Evolutionary conservation across 2,329 filamentous ascomycete genomes (phyloP).

Genomic region (Laburnicola sp.): DNA sequence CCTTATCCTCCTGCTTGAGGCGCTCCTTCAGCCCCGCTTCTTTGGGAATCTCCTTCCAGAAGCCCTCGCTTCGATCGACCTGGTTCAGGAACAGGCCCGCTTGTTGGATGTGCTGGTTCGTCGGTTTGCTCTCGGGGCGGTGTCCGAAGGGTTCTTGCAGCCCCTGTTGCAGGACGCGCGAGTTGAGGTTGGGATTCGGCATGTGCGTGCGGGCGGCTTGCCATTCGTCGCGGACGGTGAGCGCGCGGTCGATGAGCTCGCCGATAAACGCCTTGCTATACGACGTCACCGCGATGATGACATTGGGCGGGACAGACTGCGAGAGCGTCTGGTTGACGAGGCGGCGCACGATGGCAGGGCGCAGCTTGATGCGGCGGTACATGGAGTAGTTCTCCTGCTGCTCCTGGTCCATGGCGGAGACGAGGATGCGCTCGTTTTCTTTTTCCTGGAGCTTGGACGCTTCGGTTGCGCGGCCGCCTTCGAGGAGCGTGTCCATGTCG

Average conservation of each 20-base stretch:
- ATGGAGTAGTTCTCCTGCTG: slow-evolving; percentile 72
- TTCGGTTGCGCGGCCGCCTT: slow-evolving; percentile 57
- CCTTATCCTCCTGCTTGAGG: slow-evolving; percentile 45
- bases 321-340: slow-evolving; percentile 80
- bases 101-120: slow-evolving; percentile 30
- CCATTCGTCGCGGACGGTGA: slow-evolving; percentile 73
- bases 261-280: slow-evolving; percentile 78
- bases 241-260: slow-evolving; percentile 72
- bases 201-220: slow-evolving; percentile 51
- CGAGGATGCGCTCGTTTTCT: slow-evolving; percentile 66
- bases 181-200: slow-evolving; percentile 36
- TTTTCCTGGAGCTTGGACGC: slow-evolving; percentile 68
- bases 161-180: slow-evolving; percentile 28
- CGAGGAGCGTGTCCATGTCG: slow-evolving; percentile 52
- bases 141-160: slow-evolving; percentile 36
- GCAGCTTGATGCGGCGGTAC: slow-evolving; percentile 70
- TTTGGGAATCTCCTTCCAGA: slow-evolving; percentile 35
- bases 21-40: slow-evolving; percentile 31
- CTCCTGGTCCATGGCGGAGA: slow-evolving; percentile 65
- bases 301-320: slow-evolving; percentile 73
- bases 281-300: slow-evolving; percentile 74
- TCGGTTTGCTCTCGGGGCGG: slow-evolving; percentile 36
- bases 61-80: slow-evolving; percentile 24
- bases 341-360: slow-evolving; percentile 70
- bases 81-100: slow-evolving; percentile 31